Conservation (phyloP, 192 early-diverging fungal genomes). For the Mortierella alpina region DNA sequence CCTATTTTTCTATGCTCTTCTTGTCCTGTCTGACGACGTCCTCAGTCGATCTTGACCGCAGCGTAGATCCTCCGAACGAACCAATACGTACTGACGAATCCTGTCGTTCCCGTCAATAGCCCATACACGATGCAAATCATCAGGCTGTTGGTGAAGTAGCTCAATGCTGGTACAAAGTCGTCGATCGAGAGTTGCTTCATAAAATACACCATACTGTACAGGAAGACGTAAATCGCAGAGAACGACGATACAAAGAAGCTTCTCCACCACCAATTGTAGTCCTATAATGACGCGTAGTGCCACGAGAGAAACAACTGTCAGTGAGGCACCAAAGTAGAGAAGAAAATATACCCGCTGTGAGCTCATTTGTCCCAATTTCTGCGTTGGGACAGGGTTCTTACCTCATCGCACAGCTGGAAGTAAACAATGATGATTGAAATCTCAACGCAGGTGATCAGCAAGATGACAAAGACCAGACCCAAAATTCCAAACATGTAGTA, state of each 20-base stretch:
- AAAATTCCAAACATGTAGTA: constrained; percentile 75
- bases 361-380: neutral
- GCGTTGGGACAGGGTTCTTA: constrained; percentile 6
- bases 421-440: constrained; percentile 77
- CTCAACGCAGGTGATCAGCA: constrained; percentile 67
- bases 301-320: neutral
- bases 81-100: constrained; percentile 76
- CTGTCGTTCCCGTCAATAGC: constrained; percentile 78
- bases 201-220: constrained; percentile 83
- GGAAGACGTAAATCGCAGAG: constrained; percentile 82
- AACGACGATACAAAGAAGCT: constrained; percentile 83
- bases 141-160: constrained; percentile 81
- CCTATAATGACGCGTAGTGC: constrained; percentile 59
- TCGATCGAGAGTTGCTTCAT: constrained; percentile 70
- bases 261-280: constrained; percentile 95
- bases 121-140: constrained; percentile 76
- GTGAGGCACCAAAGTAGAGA: constrained; percentile 24
- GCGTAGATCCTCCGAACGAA: constrained; percentile 83
- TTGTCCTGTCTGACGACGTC: neutral
- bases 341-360: constrained; percentile 30
- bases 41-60: constrained; percentile 74
- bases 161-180: constrained; percentile 73
- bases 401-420: constrained; percentile 71
- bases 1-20: too few relatives aligned
- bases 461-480: constrained; percentile 67